Evolutionary conservation across 2,329 filamentous ascomycete species (phyloP), one percentile per base, ranked within the genome.

Genomic region (Diaporthe australafricana): DNA sequence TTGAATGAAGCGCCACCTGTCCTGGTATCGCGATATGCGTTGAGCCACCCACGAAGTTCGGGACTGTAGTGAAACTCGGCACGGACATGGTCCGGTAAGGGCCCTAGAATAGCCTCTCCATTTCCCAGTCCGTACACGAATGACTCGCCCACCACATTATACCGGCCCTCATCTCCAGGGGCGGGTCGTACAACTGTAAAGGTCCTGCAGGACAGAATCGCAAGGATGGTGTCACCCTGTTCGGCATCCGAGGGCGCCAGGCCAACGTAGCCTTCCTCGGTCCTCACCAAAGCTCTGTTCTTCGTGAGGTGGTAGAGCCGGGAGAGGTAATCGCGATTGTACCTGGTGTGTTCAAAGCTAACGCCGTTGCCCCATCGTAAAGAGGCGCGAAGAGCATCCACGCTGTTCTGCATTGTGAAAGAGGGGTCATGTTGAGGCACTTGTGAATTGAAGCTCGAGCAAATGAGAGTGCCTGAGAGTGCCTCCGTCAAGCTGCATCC

Each of bases 401-500:
- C 16, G 45, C 32, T 12, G 7, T n/a, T 35, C 11, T 27, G 2
- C 12, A 11, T 5, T 38, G 42, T 52, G 11, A 11, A n/a, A 25
- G 1, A 4, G 0, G 8, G 5, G 1, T 8, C 1, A 9, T 6
- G 5, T 14, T 5, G 40, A 17, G 20, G 16, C 7, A 32, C 11
- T 6, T 2, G 16, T 6, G 8, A 27, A 9, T 1, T 52, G 30
- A 16, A 20, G 3, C 11, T 45, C 30, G 22, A 25, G n/a, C n/a
- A n/a, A 4, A 20, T n/a, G 6, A 52, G n/a, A 22, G 45, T 25
- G 30, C 62, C 62, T 9, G 45, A 20, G 45, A 65, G 50, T 38
- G 62, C 62, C 22, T 65, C 62, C 45, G 50, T 3, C 25, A 65
- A 12, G 32, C 45, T 52, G 17, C 42, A 65, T 6, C 60, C 60